Evolutionary conservation across 371 early-diverging fungal genomes (phyloP).

Genomic region (Mortierella sp.): DNA sequence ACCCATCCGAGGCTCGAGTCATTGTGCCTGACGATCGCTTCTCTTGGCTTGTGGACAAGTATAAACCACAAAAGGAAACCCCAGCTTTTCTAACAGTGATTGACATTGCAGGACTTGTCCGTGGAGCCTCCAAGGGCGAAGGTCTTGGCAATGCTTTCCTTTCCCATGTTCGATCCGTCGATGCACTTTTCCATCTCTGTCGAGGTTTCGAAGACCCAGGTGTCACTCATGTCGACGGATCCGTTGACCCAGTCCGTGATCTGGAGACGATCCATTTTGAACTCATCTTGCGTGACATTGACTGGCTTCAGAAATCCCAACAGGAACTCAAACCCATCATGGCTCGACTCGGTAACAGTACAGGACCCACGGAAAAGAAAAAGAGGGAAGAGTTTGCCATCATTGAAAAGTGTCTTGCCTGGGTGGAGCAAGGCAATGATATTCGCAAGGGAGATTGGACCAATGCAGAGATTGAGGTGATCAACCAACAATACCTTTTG

Average conservation of each 20-base stretch:
- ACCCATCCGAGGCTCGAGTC: slow-evolving; percentile 95
- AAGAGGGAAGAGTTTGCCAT: slow-evolving; percentile 89
- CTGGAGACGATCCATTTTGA: slow-evolving; percentile 97
- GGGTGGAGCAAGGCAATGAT: slow-evolving; percentile 82
- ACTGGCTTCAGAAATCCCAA: slow-evolving; percentile 73
- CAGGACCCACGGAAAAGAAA: slow-evolving; percentile 87
- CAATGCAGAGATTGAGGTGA: slow-evolving; percentile 91
- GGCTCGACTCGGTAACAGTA: slow-evolving; percentile 67
- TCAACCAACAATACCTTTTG: slow-evolving; percentile 91
- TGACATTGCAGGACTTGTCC: slow-evolving; percentile 99
- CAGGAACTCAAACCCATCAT: slow-evolving; percentile 68
- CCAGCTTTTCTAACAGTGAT: slow-evolving; percentile 92
- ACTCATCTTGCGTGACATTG: slow-evolving; percentile 95
- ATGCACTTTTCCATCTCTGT: slow-evolving; percentile 99
- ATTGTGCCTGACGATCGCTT: slow-evolving; percentile 95
- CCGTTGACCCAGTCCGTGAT: slow-evolving; percentile 95
- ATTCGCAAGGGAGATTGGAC: slow-evolving; percentile 91
- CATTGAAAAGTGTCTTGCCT: slow-evolving; percentile 79
- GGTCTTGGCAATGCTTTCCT: slow-evolving; percentile 99
- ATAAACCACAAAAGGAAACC: slow-evolving; percentile 72
- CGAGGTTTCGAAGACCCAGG: slow-evolving; percentile 66
- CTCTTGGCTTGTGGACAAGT: slow-evolving; percentile 84
- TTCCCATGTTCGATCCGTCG: slow-evolving; percentile 96
- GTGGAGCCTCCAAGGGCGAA: slow-evolving; percentile 91
- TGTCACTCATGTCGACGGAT: slow-evolving; percentile 96